These are phyloP conservation scores for Lithospermum erythrorhizon DNA, from an alignment of 257 asterid species.

Conservation along the genomic window DNA sequence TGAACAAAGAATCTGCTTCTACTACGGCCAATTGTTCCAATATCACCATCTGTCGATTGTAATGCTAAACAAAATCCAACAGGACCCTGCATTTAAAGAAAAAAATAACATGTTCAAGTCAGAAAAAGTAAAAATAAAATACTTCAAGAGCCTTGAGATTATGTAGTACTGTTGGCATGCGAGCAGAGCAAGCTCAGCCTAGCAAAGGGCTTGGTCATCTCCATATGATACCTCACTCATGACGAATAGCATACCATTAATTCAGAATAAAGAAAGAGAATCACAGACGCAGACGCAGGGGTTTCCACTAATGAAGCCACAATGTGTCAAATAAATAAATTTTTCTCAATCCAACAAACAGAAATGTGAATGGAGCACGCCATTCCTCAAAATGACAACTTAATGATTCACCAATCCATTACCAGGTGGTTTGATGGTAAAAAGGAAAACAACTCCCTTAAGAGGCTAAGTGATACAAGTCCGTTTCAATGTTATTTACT, in stretches of 20 bases:
- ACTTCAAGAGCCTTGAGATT: neutral
- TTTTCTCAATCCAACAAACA: too few species aligned
- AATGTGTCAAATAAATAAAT: too few species aligned
- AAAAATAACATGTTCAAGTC: slow-evolving; percentile 5
- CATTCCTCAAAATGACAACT: too few species aligned
- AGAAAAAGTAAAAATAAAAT: neutral
- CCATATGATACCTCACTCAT: neutral
- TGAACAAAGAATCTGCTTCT: slow-evolving; percentile 19
- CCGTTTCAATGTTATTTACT: neutral
- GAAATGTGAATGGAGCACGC: too few species aligned
- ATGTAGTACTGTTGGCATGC: neutral
- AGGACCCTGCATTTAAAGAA: slow-evolving; percentile 66
- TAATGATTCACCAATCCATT: too few species aligned
- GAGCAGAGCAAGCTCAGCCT: neutral
- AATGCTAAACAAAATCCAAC: slow-evolving; percentile 82
- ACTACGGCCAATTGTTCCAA: slow-evolving; percentile 89
- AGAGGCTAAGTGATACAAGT: neutral
- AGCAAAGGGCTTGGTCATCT: neutral
- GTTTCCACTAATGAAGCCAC: neutral
- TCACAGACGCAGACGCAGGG: too few species aligned
- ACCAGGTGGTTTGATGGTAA: too few species aligned
- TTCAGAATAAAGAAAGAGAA: too few species aligned
- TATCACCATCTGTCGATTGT: slow-evolving; percentile 38
- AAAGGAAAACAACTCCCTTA: too few species aligned
- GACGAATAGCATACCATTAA: neutral